Evolutionary conservation across 2,329 filamentous ascomycete genomes (phyloP), one percentile per base, ranked within the genome.

Genomic region (Fusarium heterosporum): DNA sequence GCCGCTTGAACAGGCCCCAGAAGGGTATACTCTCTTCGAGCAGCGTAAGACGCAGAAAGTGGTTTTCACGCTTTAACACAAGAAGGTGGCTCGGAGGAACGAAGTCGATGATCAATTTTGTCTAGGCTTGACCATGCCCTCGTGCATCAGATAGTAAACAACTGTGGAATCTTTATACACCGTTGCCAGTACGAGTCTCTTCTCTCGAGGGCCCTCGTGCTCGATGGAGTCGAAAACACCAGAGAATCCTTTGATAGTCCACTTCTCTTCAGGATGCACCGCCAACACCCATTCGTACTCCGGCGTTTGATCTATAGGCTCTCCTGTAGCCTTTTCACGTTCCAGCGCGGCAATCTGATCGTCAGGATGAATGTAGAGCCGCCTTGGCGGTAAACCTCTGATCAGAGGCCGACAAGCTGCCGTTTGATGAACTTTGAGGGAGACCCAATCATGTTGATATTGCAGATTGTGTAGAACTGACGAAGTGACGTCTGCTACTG

Each of bases 71-170:
- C 83, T 81, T 14, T 85, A 69, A 67, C 19, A 32, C 10, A 22
- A 13, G 49, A 40, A 25, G 29, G 19, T 14, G 39, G 49, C n/a
- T 39, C 38, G 17, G 22, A 53, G 14, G 12, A 12, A 45, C 16
- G 22, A 41, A n/a, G 8, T 4, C 28, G 30, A 34, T 13, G 25
- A 29, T 57, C 80, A 95, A 76, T 96, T 96, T 77, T 95, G 92
- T 57, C 92, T 84, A 25, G 92, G 92, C 81, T 95, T 96, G 52
- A 95, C 91, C 66, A 94, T 88, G n/a, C 92, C 92, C 76, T 95
- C 91, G 72, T 95, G 92, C 76, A 95, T 87, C 65, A 94, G 85
- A 75, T 96, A 96, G 78, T 95, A 96, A 39, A 93, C 90, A 17
- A 96, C 85, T 0, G 92, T 95, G 67, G 92, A 94, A 78, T 96